Evolutionary conservation across 2,329 filamentous ascomycete species (phyloP).

Genomic region (Dryadomyces sulphureus): DNA sequence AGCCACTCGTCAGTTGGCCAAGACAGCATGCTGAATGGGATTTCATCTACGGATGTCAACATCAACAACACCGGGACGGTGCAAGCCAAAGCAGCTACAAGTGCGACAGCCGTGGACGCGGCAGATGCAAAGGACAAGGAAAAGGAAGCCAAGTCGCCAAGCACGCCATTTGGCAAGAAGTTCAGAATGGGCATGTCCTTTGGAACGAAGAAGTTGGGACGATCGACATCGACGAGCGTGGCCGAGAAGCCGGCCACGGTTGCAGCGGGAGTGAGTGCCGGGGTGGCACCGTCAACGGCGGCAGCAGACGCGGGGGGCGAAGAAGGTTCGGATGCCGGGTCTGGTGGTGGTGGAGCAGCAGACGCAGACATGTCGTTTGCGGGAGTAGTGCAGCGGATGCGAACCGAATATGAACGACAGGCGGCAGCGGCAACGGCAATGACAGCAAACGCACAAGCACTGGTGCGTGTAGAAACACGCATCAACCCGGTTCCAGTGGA

Average conservation of each 20-base stretch:
- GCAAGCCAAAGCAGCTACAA: slow-evolving; percentile 17
- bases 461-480: slow-evolving; percentile 41
- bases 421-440: slow-evolving; percentile 22
- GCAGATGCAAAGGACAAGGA: slow-evolving; percentile 15
- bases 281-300: neutral
- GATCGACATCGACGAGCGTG: slow-evolving; percentile 48
- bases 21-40: slow-evolving; percentile 65
- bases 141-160: slow-evolving; percentile 34
- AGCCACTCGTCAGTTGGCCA: slow-evolving; percentile 49
- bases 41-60: slow-evolving; percentile 33
- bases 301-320: neutral
- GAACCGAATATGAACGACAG: slow-evolving; percentile 57
- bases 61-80: slow-evolving; percentile 25
- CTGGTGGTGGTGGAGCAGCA: slow-evolving; percentile 46
- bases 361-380: slow-evolving; percentile 57
- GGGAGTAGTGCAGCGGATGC: slow-evolving; percentile 59
- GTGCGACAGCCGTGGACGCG: neutral
- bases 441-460: slow-evolving; percentile 24
- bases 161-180: slow-evolving; percentile 65
- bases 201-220: slow-evolving; percentile 69
- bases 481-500: slow-evolving; percentile 55
- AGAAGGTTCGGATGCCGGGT: slow-evolving; percentile 3
- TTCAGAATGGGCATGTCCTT: slow-evolving; percentile 67
- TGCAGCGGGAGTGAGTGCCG: neutral
- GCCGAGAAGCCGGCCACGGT: slow-evolving; percentile 51